phyloP scores from a whole-genome alignment of 2,329 filamentous ascomycete genomes.

The Venturiaceae sp. region DNA sequence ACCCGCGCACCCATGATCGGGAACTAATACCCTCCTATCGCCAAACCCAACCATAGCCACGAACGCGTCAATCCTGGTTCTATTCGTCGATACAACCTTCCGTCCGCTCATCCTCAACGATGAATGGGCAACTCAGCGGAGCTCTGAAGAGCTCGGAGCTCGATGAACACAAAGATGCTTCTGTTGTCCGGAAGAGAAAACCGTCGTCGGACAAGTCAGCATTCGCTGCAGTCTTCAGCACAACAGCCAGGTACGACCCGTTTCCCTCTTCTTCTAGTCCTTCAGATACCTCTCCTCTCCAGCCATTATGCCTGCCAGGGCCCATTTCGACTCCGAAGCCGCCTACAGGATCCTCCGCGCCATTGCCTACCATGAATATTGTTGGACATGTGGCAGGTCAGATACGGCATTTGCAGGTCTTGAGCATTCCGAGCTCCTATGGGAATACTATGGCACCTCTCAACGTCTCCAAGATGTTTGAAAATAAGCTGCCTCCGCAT shows the following conservation, averaged over 20 bases:
- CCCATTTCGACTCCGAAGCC: not conserved
- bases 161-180: not conserved
- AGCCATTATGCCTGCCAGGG: not conserved
- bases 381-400: not conserved
- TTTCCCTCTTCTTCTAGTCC: not conserved
- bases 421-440: not conserved
- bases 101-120: not conserved
- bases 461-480: constrained; percentile 1
- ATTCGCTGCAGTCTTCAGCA: constrained; percentile 16
- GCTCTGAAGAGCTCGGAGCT: not conserved
- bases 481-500: not conserved
- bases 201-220: not conserved
- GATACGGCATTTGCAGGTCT: not conserved
- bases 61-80: not conserved
- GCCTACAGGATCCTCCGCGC: not conserved
- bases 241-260: constrained; percentile 20
- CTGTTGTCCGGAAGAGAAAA: not conserved
- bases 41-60: not conserved
- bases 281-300: not conserved
- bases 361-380: not conserved
- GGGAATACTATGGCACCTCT: constrained; percentile 2
- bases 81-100: not conserved
- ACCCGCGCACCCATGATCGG: not conserved
- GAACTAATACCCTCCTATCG: not conserved
- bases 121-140: not conserved